Base-by-base conservation (phyloP, 2,329 filamentous ascomycete genomes). In the Metarhizium sp. region DNA sequence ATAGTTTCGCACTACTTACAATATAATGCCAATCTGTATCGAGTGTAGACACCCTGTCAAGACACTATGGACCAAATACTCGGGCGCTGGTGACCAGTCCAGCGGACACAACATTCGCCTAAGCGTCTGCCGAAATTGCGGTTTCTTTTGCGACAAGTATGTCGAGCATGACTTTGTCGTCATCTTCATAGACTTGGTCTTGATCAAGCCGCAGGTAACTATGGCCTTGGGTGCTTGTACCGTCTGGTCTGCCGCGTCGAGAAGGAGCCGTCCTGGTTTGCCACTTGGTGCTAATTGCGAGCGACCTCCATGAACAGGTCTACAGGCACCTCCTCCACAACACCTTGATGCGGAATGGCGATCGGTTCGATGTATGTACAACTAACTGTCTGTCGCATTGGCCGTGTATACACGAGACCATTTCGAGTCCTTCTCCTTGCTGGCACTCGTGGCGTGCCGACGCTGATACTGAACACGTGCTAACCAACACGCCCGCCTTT, bases 111-210 rank as follows among this genome's bases (percentile, higher is more conserved):
- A 94, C 63, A 95, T 99, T 61, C 89, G 94, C 20, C 77, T 99
- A 64, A 97, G 92, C 7, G 92, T 97, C 71, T 99, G 94, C 74
- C 91, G 90, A 70, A 91, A 91, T 67, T 99, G 94, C 78, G 92
- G 94, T 64, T 84, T 88, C 58, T 97, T 99, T 76, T 86, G 83
- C 70, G 94, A 99, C 77, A 97, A 97, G 79, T 99, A 99, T 72
- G 94, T 99, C 69, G 94, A 99, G 77, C 92, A 97, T 76, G 94
- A 99, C 75, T 96, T 95, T 74, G 92, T 99, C 50, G 91, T 99
- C 60, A 77, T 97, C 56, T 99, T 97, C 67, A 97, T 99, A 69
- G 94, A 99, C 72, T 74, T 99, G 59, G 91, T 99, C 59, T 79
- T 99, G 71, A 96, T 99, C 67, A 99, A 97, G 73, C 92, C 92